Conservation (phyloP, 257 asterid genomes). For the Avicennia marina region DNA sequence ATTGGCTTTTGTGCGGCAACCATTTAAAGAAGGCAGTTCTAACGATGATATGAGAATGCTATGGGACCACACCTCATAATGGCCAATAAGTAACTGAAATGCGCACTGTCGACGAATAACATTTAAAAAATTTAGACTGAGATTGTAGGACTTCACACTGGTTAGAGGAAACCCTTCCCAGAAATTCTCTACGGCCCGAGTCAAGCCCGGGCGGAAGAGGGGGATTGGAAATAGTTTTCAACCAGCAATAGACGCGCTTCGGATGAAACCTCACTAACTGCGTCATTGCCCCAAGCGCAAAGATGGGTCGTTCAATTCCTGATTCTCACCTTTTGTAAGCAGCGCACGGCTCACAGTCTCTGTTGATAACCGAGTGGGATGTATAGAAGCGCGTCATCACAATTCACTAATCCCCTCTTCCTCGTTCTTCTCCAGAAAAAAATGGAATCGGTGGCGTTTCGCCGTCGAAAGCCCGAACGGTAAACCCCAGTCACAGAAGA, state of each 20-base stretch:
- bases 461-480: no score
- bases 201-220: constrained; percentile 17
- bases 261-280: constrained; percentile 7
- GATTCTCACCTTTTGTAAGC: background rate
- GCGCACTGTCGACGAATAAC: no score
- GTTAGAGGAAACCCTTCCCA: constrained; percentile 15
- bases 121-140: background rate
- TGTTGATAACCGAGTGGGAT: background rate
- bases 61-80: no score
- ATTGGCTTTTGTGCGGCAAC: no score
- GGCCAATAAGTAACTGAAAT: no score
- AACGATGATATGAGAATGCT: no score
- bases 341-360: background rate
- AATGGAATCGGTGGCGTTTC: no score
- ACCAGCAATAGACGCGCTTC: constrained; percentile 5
- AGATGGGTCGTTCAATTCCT: background rate
- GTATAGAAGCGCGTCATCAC: no score
- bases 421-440: no score
- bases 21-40: no score
- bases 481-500: no score
- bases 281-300: constrained; percentile 13
- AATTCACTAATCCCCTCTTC: no score
- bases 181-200: constrained; percentile 18
- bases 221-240: constrained; percentile 12
- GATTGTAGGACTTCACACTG: constrained; percentile 16